Percentiles rank a stretch among this genome's conserved stretches.
phyloP scores from a whole-genome alignment of 1,284 basidiomycete species.

The Leucoagaricus sp. region DNA sequence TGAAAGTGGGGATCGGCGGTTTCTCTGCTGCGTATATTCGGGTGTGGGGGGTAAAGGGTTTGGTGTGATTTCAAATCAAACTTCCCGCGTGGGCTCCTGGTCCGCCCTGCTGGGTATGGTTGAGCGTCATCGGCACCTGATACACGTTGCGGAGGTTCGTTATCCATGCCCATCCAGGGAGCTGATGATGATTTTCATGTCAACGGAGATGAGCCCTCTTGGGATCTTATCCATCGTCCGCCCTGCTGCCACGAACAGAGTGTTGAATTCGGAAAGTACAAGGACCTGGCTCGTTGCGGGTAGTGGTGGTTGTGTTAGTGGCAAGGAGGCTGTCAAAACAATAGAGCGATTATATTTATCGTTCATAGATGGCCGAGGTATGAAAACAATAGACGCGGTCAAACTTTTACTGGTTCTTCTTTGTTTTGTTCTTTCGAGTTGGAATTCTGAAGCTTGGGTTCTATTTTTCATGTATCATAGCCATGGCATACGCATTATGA shows the following conservation, averaged over 20 bases:
- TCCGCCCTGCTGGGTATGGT: background rate
- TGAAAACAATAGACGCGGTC: background rate
- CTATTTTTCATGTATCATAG: background rate
- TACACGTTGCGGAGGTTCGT: conserved; percentile 5
- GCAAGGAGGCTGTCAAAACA: background rate
- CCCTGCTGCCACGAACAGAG: too few relatives aligned
- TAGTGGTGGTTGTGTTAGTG: background rate
- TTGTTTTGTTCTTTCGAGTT: background rate
- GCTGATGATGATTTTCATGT: background rate
- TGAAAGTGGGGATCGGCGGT: background rate
- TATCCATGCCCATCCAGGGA: background rate
- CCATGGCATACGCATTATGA: conserved; percentile 4
- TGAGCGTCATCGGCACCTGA: background rate
- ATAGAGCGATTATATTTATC: background rate
- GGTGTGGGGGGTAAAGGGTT: background rate
- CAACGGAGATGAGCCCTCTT: conserved; percentile 2
- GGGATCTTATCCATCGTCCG: background rate
- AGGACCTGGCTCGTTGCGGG: background rate
- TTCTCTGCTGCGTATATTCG: background rate
- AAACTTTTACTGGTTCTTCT: background rate
- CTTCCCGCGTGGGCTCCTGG: too few relatives aligned
- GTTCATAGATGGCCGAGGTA: conserved; percentile 3
- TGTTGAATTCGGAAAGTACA: background rate
- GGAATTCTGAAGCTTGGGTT: background rate
- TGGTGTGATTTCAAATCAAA: too few relatives aligned